Base-by-base conservation (phyloP, 805 yeast species). In the Saccharomycopsis malanga region DNA sequence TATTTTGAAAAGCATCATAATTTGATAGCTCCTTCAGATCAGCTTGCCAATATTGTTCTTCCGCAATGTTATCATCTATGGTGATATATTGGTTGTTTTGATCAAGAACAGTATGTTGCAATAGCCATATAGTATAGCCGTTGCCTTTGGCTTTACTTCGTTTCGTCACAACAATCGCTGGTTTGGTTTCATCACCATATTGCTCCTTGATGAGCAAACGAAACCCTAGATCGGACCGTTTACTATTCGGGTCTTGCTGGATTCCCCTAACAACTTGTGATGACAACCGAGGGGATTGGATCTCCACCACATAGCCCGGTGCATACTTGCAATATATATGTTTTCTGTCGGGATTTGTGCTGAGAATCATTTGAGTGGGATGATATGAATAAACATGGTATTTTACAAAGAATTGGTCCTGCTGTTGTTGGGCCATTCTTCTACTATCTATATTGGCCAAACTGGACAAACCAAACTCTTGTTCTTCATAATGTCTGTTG, bases 271-370 rank as follows among this genome's bases (percentile, higher is more conserved):
- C 55, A 25, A 10, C 23, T 17, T 20, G 18, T 32, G 12, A 10
- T 10, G 36, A 9, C 18, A 32, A 39, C 29, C 42, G 45, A 22
- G 35, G 44, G 18, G 17, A 32, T 18, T 32, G 36, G 2, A 73
- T 54, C 43, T 71, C 70, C 14, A 81, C 75, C 54, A 71, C 76
- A 56, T 75, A 79, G 2, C 85, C 79, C 0, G 87, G 87, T 0
- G 78, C 85, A 53, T 70, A 68, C 27, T 83, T 65, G 45, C 83
- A 74, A 53, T 71, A 73, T 32, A 75, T 60, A 58, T 82, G 87
- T 52, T 74, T 71, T 17, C 68, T 61, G 20, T 77, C 79, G 0
- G 88, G 88, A 54, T 79, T 82, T 0, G 89, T 82, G 1, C 87
- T 73, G 39, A 82, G 79, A 62, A 54, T 75, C 79, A 34, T 68